A percentile compares a stretch with the other conserved stretches of the same genome.
phyloP scores from a whole-genome alignment of 805 yeast species.

The Saccharomycopsis selenospora region DNA sequence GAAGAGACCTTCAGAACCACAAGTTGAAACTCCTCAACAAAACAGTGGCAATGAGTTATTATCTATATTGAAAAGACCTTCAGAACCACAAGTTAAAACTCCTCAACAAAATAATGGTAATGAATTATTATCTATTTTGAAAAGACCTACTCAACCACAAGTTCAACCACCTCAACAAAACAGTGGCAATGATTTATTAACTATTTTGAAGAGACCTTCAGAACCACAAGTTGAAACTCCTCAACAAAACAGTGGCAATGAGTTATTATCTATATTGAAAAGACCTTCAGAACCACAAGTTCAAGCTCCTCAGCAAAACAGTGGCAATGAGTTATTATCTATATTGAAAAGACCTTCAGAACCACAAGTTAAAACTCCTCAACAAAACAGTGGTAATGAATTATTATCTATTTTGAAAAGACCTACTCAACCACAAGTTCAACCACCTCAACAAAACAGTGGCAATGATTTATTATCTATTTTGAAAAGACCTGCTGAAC shows the following conservation, averaged over 20 bases:
- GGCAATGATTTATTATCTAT: neutral
- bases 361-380: neutral
- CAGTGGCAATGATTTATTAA: neutral
- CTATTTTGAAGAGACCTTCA: neutral
- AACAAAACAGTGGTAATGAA: neutral
- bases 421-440: too few species aligned
- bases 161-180: neutral
- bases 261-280: neutral
- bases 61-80: neutral
- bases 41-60: neutral
- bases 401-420: neutral
- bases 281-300: too few species aligned
- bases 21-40: neutral
- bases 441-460: too few species aligned
- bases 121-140: neutral
- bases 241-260: neutral
- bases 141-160: neutral
- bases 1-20: neutral
- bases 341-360: neutral
- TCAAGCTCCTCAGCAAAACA: neutral
- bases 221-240: neutral
- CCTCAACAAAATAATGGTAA: neutral
- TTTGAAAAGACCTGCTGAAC: neutral
- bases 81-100: neutral
- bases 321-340: neutral